Evolutionary conservation across 2,329 filamentous ascomycete species (phyloP).

Genomic region (Verticillium tricorpus): DNA sequence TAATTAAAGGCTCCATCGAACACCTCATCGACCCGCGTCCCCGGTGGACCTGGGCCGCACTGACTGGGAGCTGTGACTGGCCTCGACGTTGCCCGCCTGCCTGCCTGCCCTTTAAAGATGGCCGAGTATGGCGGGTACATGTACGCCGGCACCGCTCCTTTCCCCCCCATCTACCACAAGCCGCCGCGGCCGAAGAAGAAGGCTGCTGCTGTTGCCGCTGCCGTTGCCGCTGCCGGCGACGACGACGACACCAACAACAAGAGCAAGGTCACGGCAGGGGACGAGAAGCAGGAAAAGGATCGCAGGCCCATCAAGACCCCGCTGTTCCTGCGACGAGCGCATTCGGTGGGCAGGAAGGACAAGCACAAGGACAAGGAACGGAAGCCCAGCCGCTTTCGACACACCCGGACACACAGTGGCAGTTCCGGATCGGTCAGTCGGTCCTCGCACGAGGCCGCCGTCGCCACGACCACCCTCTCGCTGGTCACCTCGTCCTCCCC

Average conservation of each 20-base stretch:
- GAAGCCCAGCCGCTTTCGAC: slow-evolving; percentile 12
- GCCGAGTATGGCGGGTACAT: slow-evolving; percentile 12
- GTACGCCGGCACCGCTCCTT: slow-evolving; percentile 12
- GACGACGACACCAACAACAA: background rate
- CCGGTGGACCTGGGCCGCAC: background rate
- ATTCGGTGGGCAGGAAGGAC: background rate
- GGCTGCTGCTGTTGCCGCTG: background rate
- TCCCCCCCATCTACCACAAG: slow-evolving; percentile 8
- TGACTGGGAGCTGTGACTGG: background rate
- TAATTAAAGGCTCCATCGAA: background rate
- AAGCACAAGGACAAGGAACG: background rate
- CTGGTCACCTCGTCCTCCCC: background rate
- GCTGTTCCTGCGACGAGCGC: background rate
- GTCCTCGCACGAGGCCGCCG: slow-evolving; percentile 15
- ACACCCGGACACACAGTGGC: slow-evolving; percentile 23
- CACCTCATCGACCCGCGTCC: background rate
- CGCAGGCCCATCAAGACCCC: background rate
- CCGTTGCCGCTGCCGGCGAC: background rate
- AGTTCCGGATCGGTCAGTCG: slow-evolving; percentile 16
- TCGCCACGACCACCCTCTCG: background rate
- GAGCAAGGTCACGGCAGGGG: no score
- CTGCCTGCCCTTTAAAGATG: slow-evolving; percentile 1
- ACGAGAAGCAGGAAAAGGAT: background rate
- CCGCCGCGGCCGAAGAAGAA: background rate
- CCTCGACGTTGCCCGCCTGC: no score